Percentiles rank a stretch among this genome's conserved stretches.
Conservation (phyloP, 2,329 filamentous ascomycete species). For the Pseudogymnoascus verrucosus region DNA sequence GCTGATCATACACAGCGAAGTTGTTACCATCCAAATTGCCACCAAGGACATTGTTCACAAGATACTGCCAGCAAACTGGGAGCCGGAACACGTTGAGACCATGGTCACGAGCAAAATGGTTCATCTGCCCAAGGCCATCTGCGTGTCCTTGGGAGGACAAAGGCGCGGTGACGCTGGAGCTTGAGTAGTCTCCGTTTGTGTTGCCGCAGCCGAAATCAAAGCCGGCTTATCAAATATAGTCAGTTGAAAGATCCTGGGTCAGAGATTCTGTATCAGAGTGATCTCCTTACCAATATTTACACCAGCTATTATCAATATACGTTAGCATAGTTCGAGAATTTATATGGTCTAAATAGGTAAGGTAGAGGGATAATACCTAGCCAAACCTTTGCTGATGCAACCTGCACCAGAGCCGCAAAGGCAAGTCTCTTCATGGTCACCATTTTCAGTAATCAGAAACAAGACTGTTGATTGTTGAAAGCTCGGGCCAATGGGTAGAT, state of each 20-base stretch:
- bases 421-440: slow-evolving; percentile 10
- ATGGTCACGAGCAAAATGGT: slow-evolving; percentile 47
- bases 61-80: slow-evolving; percentile 51
- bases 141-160: slow-evolving; percentile 14
- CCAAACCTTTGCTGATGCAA: not conserved
- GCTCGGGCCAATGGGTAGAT: not conserved
- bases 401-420: slow-evolving; percentile 13
- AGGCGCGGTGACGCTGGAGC: slow-evolving; percentile 12
- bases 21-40: slow-evolving; percentile 41
- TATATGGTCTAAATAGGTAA: not conserved
- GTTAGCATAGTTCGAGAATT: not conserved
- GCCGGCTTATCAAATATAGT: slow-evolving; percentile 26
- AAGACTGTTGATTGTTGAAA: not conserved
- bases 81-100: slow-evolving; percentile 50
- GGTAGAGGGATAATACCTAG: not conserved
- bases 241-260: not conserved
- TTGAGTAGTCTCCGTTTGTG: slow-evolving; percentile 25
- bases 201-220: slow-evolving; percentile 40
- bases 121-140: slow-evolving; percentile 24
- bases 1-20: slow-evolving; percentile 43
- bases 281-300: not conserved
- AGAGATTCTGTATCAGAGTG: not conserved
- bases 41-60: slow-evolving; percentile 42
- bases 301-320: not conserved
- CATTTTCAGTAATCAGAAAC: not conserved